These are phyloP conservation scores for Myxozyma neotropica DNA, from an alignment of 805 yeast species.

Conservation along the genomic window DNA sequence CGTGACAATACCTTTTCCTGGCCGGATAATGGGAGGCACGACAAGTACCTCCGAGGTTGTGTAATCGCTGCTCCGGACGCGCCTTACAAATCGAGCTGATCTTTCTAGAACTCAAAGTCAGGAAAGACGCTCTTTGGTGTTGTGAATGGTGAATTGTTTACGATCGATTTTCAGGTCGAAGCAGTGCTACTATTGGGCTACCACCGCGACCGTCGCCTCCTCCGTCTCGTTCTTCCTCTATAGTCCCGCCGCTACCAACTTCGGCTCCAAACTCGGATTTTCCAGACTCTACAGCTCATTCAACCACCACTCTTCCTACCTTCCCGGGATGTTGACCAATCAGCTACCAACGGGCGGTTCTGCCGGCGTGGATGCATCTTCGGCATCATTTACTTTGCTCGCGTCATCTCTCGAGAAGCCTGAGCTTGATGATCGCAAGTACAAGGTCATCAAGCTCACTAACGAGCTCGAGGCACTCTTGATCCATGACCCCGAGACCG, in stretches of 20 bases:
- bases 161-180: slow-evolving; percentile 16
- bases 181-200: slow-evolving; percentile 32
- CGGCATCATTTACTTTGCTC: slow-evolving; percentile 18
- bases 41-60: no score
- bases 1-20: background rate
- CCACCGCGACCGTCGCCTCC: slow-evolving; percentile 33
- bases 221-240: slow-evolving; percentile 24
- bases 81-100: background rate
- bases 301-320: background rate
- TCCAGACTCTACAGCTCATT: slow-evolving; percentile 18
- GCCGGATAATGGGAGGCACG: no score
- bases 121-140: background rate
- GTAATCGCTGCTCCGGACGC: no score
- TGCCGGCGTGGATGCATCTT: background rate
- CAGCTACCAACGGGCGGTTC: slow-evolving; percentile 17
- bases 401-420: slow-evolving; percentile 46
- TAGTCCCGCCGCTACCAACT: background rate
- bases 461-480: slow-evolving; percentile 72
- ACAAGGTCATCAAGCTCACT: slow-evolving; percentile 64
- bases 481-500: slow-evolving; percentile 73
- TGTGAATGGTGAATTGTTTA: slow-evolving; percentile 22
- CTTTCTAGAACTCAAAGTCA: background rate
- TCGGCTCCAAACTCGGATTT: background rate
- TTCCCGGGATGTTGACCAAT: slow-evolving; percentile 1
- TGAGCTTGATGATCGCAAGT: slow-evolving; percentile 68